Conservation (phyloP, 352 stramenopile species). For the Hyaloperonospora brassicae region DNA sequence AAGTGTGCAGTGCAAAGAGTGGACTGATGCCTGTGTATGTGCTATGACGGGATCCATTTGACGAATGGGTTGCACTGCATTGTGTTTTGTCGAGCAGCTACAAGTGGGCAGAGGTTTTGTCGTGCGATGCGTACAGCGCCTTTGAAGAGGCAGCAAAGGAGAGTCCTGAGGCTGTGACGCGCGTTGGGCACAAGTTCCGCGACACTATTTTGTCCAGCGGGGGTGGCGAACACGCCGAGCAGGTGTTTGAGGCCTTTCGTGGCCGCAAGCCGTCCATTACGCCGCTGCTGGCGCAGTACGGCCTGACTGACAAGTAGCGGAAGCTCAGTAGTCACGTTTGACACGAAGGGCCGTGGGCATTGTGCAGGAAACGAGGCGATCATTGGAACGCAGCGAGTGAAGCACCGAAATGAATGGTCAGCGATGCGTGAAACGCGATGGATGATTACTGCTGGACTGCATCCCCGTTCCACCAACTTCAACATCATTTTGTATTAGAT, state of each 20-base stretch:
- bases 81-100: slow-evolving; percentile 37
- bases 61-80: too few relatives aligned
- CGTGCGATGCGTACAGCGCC: slow-evolving; percentile 93
- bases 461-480: slow-evolving; percentile 14
- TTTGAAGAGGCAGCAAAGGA: slow-evolving; percentile 92
- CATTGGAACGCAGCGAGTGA: too few relatives aligned
- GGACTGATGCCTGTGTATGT: too few relatives aligned
- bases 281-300: slow-evolving; percentile 92
- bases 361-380: too few relatives aligned
- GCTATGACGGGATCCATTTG: too few relatives aligned
- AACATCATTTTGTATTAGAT: slow-evolving; percentile 12
- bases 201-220: slow-evolving; percentile 89
- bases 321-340: too few relatives aligned
- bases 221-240: slow-evolving; percentile 78
- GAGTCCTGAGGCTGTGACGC: slow-evolving; percentile 44
- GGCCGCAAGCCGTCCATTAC: slow-evolving; percentile 90
- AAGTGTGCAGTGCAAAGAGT: neutral
- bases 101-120: slow-evolving; percentile 98
- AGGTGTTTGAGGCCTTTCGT: slow-evolving; percentile 95
- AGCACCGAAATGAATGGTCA: too few relatives aligned
- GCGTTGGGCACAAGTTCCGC: slow-evolving; percentile 88
- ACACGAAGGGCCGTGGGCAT: too few relatives aligned
- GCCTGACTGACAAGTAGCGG: slow-evolving; percentile 42
- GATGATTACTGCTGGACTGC: neutral
- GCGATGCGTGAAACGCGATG: too few relatives aligned